Conservation (phyloP, 495 filamentous ascomycete genomes). For the Penicillium mononematosum region DNA sequence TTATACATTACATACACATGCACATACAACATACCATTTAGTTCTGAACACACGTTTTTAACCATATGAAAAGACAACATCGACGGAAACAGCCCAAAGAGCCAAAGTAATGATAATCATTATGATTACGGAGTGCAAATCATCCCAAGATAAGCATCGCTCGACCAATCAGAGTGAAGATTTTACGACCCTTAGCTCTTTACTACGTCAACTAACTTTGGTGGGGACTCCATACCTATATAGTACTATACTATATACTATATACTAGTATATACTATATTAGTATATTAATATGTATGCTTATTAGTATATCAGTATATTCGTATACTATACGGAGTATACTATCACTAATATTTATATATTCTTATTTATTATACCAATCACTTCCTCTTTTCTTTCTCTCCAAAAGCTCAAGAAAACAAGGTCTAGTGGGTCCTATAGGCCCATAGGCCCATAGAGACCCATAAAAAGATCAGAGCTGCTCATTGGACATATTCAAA, state of each 20-base stretch:
- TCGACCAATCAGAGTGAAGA: conserved; percentile 34
- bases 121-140: conserved; percentile 31
- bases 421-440: conserved; percentile 10
- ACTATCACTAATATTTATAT: no score
- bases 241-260: no score
- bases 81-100: conserved; percentile 2
- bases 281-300: no score
- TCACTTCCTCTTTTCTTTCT: background rate
- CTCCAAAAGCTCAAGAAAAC: background rate
- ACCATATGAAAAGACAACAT: no score
- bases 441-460: conserved; percentile 5
- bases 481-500: background rate
- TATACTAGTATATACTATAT: no score
- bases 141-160: conserved; percentile 36
- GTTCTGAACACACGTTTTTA: background rate
- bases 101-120: conserved; percentile 30
- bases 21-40: background rate
- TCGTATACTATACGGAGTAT: no score
- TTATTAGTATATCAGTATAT: no score
- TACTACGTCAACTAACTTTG: conserved; percentile 37
- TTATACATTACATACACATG: background rate
- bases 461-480: conserved; percentile 3
- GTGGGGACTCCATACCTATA: no score
- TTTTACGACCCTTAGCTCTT: conserved; percentile 43
- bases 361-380: background rate